Conservation (phyloP, 352 stramenopile genomes). For the Elongisporangium senticosum region DNA sequence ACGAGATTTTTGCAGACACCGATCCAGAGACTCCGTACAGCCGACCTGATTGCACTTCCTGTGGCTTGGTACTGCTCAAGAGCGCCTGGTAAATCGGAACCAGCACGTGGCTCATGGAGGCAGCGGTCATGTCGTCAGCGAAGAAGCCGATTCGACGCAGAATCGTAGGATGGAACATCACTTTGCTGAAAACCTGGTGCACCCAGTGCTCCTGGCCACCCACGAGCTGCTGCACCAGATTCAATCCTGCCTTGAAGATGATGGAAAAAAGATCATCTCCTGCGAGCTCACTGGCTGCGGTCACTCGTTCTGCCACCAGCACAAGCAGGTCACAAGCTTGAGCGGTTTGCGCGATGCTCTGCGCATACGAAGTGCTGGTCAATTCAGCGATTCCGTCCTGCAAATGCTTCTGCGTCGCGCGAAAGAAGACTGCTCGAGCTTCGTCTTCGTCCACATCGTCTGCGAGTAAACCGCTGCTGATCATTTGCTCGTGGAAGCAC, state of each 20-base stretch:
- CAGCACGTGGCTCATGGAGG: slow-evolving; percentile 41
- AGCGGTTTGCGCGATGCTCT: background rate
- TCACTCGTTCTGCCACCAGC: slow-evolving; percentile 15
- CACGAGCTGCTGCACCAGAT: slow-evolving; percentile 31
- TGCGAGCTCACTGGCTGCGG: slow-evolving; percentile 6
- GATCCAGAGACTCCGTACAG: slow-evolving; percentile 19
- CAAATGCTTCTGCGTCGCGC: background rate
- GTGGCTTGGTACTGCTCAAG: slow-evolving; percentile 43
- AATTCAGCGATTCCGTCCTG: background rate
- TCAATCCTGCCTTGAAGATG: slow-evolving; percentile 34
- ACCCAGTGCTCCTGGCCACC: slow-evolving; percentile 48
- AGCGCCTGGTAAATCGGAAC: slow-evolving; percentile 67
- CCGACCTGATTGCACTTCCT: slow-evolving; percentile 43
- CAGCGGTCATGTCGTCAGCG: slow-evolving; percentile 26
- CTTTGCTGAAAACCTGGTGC: slow-evolving; percentile 28
- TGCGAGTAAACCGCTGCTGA: slow-evolving; percentile 22
- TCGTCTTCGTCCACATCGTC: slow-evolving; percentile 59
- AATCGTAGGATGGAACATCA: slow-evolving; percentile 42
- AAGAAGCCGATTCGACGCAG: slow-evolving; percentile 44
- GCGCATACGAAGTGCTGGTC: background rate
- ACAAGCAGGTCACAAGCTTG: slow-evolving; percentile 29
- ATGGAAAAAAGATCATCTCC: slow-evolving; percentile 27
- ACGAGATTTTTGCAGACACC: slow-evolving; percentile 28
- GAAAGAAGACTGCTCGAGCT: slow-evolving; percentile 15
- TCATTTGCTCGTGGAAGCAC: slow-evolving; percentile 23